phyloP scores from a whole-genome alignment of 495 filamentous ascomycete species.

The Hyaloscypha finlandica region DNA sequence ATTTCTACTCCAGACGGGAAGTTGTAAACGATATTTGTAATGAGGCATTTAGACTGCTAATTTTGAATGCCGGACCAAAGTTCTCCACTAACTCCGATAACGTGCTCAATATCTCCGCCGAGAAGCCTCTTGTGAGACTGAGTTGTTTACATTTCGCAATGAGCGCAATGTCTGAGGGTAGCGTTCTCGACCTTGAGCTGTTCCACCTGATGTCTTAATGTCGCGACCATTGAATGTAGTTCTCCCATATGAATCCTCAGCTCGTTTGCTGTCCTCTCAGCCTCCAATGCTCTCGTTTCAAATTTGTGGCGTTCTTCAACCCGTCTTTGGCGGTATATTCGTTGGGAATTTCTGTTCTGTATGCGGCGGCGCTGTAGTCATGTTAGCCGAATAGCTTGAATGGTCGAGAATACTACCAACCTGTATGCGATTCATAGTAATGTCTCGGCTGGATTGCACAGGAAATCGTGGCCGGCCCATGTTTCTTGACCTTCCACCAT shows the following conservation, averaged over 20 bases:
- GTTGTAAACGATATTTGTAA: no score
- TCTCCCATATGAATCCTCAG: slow-evolving; percentile 3
- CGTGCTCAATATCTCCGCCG: not conserved
- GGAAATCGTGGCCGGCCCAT: slow-evolving; percentile 9
- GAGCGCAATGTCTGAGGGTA: not conserved
- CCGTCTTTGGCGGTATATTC: slow-evolving; percentile 16
- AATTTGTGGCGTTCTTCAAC: slow-evolving; percentile 14
- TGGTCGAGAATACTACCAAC: not conserved
- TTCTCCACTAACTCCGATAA: not conserved
- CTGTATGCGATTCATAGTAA: slow-evolving; percentile 18
- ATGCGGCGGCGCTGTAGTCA: slow-evolving; percentile 8
- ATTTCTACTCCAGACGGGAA: no score
- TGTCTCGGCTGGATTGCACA: slow-evolving; percentile 1
- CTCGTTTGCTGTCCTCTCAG: slow-evolving; percentile 3
- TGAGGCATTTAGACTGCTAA: no score
- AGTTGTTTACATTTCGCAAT: not conserved
- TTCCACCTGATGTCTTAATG: slow-evolving; percentile 6
- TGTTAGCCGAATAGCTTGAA: not conserved
- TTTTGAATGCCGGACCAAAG: no score
- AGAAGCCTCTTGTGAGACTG: not conserved
- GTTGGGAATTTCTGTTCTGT: slow-evolving; percentile 24
- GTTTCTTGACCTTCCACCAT: not conserved
- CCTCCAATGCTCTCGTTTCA: slow-evolving; percentile 12
- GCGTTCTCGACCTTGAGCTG: slow-evolving; percentile 10
- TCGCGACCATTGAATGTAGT: slow-evolving; percentile 5